Conservation (phyloP, 495 filamentous ascomycete species). For the Talaromyces proteolyticus region DNA sequence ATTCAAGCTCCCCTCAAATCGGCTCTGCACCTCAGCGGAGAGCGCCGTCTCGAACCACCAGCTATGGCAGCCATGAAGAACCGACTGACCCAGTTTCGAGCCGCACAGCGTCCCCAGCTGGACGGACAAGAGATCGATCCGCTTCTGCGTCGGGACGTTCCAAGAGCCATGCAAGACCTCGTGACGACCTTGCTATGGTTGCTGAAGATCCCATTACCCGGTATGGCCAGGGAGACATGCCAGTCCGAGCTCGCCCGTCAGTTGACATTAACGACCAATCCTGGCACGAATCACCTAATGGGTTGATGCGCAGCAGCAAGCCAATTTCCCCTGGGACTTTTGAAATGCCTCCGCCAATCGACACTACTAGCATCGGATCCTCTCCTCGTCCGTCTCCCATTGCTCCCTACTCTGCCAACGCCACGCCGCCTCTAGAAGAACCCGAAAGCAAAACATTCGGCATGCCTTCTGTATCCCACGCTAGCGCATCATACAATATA, state of each 20-base stretch:
- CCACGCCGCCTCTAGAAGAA: slow-evolving; percentile 46
- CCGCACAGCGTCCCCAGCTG: slow-evolving; percentile 30
- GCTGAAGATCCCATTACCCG: slow-evolving; percentile 23
- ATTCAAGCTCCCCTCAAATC: slow-evolving; percentile 39
- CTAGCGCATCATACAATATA: slow-evolving; percentile 6
- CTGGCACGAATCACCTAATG: background rate
- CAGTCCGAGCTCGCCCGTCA: slow-evolving; percentile 32
- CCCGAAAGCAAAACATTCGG: slow-evolving; percentile 7
- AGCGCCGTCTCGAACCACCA: slow-evolving; percentile 15
- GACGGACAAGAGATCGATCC: slow-evolving; percentile 51
- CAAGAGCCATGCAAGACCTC: slow-evolving; percentile 46
- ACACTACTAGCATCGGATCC: slow-evolving; percentile 37
- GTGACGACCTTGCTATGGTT: slow-evolving; percentile 39
- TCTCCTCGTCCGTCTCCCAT: slow-evolving; percentile 47
- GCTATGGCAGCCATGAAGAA: slow-evolving; percentile 31
- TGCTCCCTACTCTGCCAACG: slow-evolving; percentile 48
- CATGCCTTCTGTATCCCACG: slow-evolving; percentile 6
- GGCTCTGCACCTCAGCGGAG: slow-evolving; percentile 24
- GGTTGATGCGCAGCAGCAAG: slow-evolving; percentile 38
- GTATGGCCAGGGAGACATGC: background rate
- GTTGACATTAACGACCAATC: slow-evolving; percentile 20
- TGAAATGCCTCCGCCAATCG: slow-evolving; percentile 33
- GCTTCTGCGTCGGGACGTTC: slow-evolving; percentile 53
- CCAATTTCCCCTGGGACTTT: slow-evolving; percentile 35
- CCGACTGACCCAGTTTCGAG: slow-evolving; percentile 36